Evolutionary conservation across 2,329 filamentous ascomycete species (phyloP), one percentile per base, ranked within the genome.

Genomic region (Talaromyces verruculosus): DNA sequence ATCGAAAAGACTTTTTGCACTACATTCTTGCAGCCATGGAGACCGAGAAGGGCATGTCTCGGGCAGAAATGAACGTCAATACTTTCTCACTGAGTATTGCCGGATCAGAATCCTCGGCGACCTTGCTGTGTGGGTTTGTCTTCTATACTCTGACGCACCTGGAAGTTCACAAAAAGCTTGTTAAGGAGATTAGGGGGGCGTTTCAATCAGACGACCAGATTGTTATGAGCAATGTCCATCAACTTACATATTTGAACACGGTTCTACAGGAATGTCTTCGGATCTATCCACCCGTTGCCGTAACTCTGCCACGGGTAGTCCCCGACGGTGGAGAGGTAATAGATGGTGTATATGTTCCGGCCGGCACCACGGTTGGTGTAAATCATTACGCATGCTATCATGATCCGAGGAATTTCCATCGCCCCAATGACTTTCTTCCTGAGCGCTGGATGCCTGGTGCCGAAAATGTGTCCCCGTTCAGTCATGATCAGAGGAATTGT

Each of bases 261-360:
- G 78, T 80, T 3, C 79, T 85, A 43, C 78, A 78, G 51, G 84
- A 85, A 68, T 79, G 78, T 0, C 71, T 85, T 28, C 76, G 84
- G 0, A 75, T 84, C 22, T 79, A 76, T 67, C 81, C 83, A 1
- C 81, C 83, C 0, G 77, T 79, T 0, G 30, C 66, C 5, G 63
- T 41, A 8, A 51, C 22, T 4, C 33, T 66, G 1, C 65, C 61
- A 8, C 55, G 67, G 55, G 60, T 25, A n/a, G 45, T 59, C n/a
- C 61, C 65, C 28, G 53, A 58, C 0, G 30, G 43, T 22, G 68
- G 69, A 15, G 69, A 39, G 5, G n/a, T 17, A 1, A 33, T 72
- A 10, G 68, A 65, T 19, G 71, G 71, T 0, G 22, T 43, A 1
- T 64, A 55, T 17, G 61, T 73, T 15, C 71, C 71, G 17, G 65